Evolutionary conservation across 1,139 yeast genomes (phyloP), one percentile per base, ranked within the genome.

Genomic region (Nakaseomyces uthaithaninus): DNA sequence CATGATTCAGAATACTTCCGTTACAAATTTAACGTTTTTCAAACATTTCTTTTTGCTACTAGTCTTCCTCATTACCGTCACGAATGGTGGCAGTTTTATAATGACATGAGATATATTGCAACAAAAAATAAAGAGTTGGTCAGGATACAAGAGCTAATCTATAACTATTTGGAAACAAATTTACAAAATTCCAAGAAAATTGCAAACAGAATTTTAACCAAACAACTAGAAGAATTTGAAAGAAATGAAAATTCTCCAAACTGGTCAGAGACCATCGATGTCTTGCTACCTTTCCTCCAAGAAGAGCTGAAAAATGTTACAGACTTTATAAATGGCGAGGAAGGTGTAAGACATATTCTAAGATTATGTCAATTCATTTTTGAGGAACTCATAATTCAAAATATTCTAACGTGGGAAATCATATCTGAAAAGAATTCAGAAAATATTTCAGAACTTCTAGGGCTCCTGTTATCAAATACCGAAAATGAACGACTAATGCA

Each of bases 361-460:
- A 30, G 40, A 4, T 45, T 53, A 16, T 30, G 54, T 11, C 38
- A 44, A 5, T 55, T 51, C 39, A 34, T 56, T 8, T 57, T 54
- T 39, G 43, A 44, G 9, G 51, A 51, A 6, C 49, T 53, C 23
- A 43, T 57, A 6, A 42, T 48, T 6, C 42, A 45, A 14, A 36
- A 45, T 9, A 50, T 59, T 2, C 39, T 55, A 8, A 31, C 45
- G n/a, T 59, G 63, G 62, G 47, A 49, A 17, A 50, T 58, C n/a
- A 58, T 59, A 3, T 57, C 62, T 3, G 63, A 57, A 39, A 52
- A 44, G 18, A 55, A 52, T 36, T 57, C 63, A 3, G 59, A 54
- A 36, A 53, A 59, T 39, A 33, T 59, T 20, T 49, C 60, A 7
- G 51, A 53, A 37, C 38, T 58, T 9, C 45, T 58, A 8, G 36